These are phyloP conservation scores for Thalassiosira mediterranea DNA, from an alignment of 352 stramenopile species.

Conservation along the genomic window DNA sequence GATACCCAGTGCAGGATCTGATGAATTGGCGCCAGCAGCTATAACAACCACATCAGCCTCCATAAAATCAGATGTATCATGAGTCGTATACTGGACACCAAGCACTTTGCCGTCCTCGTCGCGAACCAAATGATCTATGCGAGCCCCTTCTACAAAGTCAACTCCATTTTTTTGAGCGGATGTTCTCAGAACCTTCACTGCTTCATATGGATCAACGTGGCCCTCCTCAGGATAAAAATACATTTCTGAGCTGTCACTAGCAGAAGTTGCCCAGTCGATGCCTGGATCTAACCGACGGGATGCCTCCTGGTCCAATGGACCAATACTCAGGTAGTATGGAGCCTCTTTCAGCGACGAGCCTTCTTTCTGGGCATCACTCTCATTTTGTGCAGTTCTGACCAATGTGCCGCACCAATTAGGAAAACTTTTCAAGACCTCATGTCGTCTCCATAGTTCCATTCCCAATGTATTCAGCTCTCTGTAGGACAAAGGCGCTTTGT, in stretches of 20 bases:
- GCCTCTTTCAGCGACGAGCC: constrained; percentile 2
- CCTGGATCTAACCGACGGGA: constrained; percentile 51
- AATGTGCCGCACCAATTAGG: constrained; percentile 59
- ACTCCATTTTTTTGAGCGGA: constrained; percentile 41
- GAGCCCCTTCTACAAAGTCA: constrained; percentile 31
- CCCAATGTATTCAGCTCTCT: constrained; percentile 62
- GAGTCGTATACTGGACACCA: constrained; percentile 28
- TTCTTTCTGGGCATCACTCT: not conserved
- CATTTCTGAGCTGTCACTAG: constrained; percentile 13
- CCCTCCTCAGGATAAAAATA: constrained; percentile 70
- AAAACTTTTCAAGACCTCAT: constrained; percentile 47
- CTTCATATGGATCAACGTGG: constrained; percentile 53
- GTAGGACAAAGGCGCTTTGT: constrained; percentile 59
- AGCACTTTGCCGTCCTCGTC: constrained; percentile 26
- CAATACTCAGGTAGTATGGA: constrained; percentile 35
- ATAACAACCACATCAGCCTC: constrained; percentile 47
- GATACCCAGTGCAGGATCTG: constrained; percentile 19
- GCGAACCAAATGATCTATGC: constrained; percentile 35
- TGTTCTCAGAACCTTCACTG: constrained; percentile 39
- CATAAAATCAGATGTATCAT: constrained; percentile 10
- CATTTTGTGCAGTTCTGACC: constrained; percentile 30
- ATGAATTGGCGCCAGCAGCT: constrained; percentile 47
- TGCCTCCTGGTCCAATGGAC: constrained; percentile 39
- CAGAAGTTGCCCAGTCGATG: constrained; percentile 19
- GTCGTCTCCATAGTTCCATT: constrained; percentile 57